phyloP scores from a whole-genome alignment of 495 filamentous ascomycete species.

The Aspergillus affinis region DNA sequence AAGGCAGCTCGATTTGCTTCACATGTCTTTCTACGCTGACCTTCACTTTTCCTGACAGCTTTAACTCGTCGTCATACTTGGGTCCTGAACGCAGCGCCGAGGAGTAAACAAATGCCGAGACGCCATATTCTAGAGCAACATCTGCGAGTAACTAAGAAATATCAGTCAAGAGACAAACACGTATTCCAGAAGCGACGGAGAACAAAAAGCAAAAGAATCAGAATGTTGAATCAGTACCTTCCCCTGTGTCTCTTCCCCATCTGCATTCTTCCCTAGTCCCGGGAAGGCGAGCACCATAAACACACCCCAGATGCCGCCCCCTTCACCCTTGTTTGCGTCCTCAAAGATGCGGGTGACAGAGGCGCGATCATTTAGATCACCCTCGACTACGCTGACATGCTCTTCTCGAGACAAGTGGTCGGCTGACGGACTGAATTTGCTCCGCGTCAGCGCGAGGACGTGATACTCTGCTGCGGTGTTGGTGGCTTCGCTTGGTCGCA shows the following conservation, averaged over 20 bases:
- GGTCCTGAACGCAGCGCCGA: not conserved
- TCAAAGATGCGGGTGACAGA: not conserved
- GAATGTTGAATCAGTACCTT: not conserved
- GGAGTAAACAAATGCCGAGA: not conserved
- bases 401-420: not conserved
- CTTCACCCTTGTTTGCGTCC: not conserved
- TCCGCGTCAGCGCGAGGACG: not conserved
- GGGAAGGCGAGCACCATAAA: not conserved
- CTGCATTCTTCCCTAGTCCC: not conserved
- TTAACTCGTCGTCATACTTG: not conserved
- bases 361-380: not conserved
- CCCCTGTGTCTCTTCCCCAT: not conserved
- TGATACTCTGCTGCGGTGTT: not conserved
- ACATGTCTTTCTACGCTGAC: not conserved
- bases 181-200: no score
- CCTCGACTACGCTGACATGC: not conserved
- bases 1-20: not conserved
- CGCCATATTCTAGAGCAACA: not conserved
- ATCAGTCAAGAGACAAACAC: not conserved
- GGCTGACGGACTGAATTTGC: not conserved
- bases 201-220: no score
- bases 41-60: not conserved
- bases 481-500: not conserved
- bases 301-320: not conserved
- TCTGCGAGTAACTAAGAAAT: not conserved